A percentile compares a stretch with the other conserved stretches of the same genome.
Evolutionary conservation across 768 basidiomycete species (phyloP).

Genomic region (Tylopilus intermedius): DNA sequence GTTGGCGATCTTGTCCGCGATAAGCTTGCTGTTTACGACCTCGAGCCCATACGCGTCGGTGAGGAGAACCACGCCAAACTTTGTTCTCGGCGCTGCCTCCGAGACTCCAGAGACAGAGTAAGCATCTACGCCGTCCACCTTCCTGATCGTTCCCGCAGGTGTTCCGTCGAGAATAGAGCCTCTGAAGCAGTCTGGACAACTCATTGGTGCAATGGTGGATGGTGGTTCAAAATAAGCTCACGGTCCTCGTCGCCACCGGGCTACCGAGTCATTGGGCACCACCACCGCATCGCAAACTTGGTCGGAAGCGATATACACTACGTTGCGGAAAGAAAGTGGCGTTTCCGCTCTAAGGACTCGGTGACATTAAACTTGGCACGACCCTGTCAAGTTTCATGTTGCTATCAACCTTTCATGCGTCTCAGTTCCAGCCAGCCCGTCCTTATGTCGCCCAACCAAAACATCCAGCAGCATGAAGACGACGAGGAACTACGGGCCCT

Average conservation of each 20-base stretch:
- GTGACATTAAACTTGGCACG: no score
- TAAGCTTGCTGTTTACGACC: conserved; percentile 48
- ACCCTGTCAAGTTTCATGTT: not conserved
- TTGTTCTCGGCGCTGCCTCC: conserved; percentile 4
- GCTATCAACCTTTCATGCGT: not conserved
- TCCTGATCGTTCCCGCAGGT: conserved; percentile 37
- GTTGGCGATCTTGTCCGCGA: conserved; percentile 51
- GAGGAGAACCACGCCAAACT: conserved; percentile 43
- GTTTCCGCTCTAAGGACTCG: no score
- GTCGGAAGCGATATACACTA: no score
- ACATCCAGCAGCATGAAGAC: conserved; percentile 7
- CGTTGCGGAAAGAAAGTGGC: no score
- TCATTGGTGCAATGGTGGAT: not conserved
- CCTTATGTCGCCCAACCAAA: conserved; percentile 3
- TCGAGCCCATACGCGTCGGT: conserved; percentile 56
- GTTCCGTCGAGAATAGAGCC: conserved; percentile 43
- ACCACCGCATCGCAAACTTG: no score
- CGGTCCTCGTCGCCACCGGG: no score
- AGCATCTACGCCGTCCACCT: conserved; percentile 32
- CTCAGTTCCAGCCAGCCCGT: no score
- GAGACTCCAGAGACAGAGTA: conserved; percentile 37
- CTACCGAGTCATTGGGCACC: no score
- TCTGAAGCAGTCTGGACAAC: conserved; percentile 31
- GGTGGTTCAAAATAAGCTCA: not conserved
- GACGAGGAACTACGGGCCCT: conserved; percentile 24